These are phyloP conservation scores for Aspergillus arachidicola DNA, from an alignment of 2,329 filamentous ascomycete species.

Conservation along the genomic window DNA sequence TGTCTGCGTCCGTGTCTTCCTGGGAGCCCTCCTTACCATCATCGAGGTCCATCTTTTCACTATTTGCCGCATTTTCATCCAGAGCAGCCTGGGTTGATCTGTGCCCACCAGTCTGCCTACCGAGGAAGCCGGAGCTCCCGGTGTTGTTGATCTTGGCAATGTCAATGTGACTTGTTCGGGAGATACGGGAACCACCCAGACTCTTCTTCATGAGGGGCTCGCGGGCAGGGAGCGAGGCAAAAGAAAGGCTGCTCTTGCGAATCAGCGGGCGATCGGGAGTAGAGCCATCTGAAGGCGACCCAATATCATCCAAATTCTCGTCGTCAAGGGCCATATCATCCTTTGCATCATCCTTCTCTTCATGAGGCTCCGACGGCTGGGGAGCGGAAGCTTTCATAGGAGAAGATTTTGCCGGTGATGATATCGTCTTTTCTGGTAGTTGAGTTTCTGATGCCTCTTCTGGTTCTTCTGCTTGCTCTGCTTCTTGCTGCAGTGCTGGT, in stretches of 20 bases:
- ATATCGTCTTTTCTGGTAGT: conserved; percentile 8
- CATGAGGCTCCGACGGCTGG: conserved; percentile 11
- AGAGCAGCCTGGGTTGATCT: conserved; percentile 35
- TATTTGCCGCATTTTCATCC: conserved; percentile 49
- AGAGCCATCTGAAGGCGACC: conserved; percentile 51
- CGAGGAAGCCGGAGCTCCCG: conserved; percentile 72
- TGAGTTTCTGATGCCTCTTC: conserved; percentile 2
- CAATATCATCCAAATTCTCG: conserved; percentile 46
- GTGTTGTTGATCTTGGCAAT: conserved; percentile 47
- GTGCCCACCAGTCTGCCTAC: conserved; percentile 68
- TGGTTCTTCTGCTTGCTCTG: conserved; percentile 11
- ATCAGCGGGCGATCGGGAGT: conserved; percentile 65
- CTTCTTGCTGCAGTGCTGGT: conserved; percentile 5
- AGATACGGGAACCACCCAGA: conserved; percentile 68
- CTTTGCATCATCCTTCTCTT: conserved; percentile 29
- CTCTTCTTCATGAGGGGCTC: conserved; percentile 89
- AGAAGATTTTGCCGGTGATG: conserved; percentile 22
- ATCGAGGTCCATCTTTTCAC: conserved; percentile 53
- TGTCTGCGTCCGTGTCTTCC: conserved; percentile 46
- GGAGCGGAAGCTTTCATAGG: conserved; percentile 18
- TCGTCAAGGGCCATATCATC: conserved; percentile 37
- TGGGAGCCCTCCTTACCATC: conserved; percentile 57
- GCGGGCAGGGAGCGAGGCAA: conserved; percentile 86
- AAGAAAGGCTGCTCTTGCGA: conserved; percentile 92
- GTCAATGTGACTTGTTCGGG: conserved; percentile 78